Percentiles rank a stretch among this genome's conserved stretches.
phyloP scores from a whole-genome alignment of 1,284 basidiomycete species.

The Fomitopsis schrenkii region DNA sequence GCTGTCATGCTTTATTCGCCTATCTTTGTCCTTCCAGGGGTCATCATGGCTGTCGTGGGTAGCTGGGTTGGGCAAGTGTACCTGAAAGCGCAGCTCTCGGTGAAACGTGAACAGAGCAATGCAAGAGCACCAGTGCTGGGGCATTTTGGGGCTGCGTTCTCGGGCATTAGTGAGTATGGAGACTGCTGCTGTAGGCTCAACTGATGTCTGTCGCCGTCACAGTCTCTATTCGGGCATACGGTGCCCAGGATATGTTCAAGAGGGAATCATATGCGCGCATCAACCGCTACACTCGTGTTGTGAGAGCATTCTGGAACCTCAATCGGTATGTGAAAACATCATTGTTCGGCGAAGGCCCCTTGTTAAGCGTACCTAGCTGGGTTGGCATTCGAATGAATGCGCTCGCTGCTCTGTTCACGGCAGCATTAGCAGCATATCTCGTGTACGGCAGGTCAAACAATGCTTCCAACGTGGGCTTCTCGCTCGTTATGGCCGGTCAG shows the following conservation, averaged over 20 bases:
- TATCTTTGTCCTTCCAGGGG: slow-evolving; percentile 31
- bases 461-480: slow-evolving; percentile 43
- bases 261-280: slow-evolving; percentile 44
- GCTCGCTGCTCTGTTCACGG: slow-evolving; percentile 44
- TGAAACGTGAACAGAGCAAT: slow-evolving; percentile 69
- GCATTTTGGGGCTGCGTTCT: slow-evolving; percentile 62
- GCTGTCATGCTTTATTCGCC: slow-evolving; percentile 41
- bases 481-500: slow-evolving; percentile 43
- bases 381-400: slow-evolving; percentile 48
- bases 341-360: not conserved
- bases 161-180: slow-evolving; percentile 46
- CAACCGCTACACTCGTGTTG: slow-evolving; percentile 43
- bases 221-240: slow-evolving; percentile 64
- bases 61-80: slow-evolving; percentile 41
- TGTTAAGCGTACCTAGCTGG: slow-evolving; percentile 38
- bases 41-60: slow-evolving; percentile 36
- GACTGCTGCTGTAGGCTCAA: not conserved
- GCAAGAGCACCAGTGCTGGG: slow-evolving; percentile 58
- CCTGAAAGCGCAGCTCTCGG: slow-evolving; percentile 68
- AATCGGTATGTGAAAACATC: slow-evolving; percentile 34
- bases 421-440: slow-evolving; percentile 50
- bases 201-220: not conserved
- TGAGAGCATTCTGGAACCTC: slow-evolving; percentile 49
- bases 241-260: slow-evolving; percentile 44
- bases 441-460: slow-evolving; percentile 33